Evolutionary conservation across 2,329 filamentous ascomycete species (phyloP), one percentile per base, ranked within the genome.

Genomic region (Lachnellula hyalina): DNA sequence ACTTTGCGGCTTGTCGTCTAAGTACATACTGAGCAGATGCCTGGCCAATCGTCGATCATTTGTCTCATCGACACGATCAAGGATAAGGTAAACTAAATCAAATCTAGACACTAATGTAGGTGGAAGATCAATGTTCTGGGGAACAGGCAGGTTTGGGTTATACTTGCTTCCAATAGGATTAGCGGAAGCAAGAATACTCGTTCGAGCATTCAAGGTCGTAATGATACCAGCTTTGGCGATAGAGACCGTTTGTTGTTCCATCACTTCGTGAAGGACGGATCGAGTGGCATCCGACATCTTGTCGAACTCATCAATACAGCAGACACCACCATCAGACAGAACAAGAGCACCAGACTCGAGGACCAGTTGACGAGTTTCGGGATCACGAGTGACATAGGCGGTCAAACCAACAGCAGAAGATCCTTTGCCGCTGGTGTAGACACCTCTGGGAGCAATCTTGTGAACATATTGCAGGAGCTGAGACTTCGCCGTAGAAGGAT

Each of bases 81-180:
- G 84, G 44, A 99, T 94, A 1, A 99, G 84, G 69, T 99, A 99
- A 49, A 99, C 93, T 6, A 99, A 78, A 71, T 99, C 94, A 70
- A 99, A 99, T 78, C 94, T 87, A 5, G 92, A 96, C 51, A 99
- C 82, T 6, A 99, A 79, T 0, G 94, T 99, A 0, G 94, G 94
- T 0, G 94, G 94, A 8, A 99, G 83, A 68, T 99, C 94, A 65
- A 99, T 99, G 72, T 99, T 99, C 67, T 97, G 92, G 3, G 94
- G 94, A 14, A 99, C 94, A 0, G 94, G 92, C 23, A 99, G 76
- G 67, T 96, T 93, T 2, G 90, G 89, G 72, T 99, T 97, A 76
- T 99, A 99, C 69, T 95, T 92, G 74, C 90, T 96, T 65, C 94
- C 94, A 62, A 99, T 97, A 1, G 94, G 94, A 70, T 99, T 99